Percentiles rank a stretch among this genome's conserved stretches.
phyloP scores from a whole-genome alignment of 2,329 filamentous ascomycete genomes.

The Epichloe uncinata region DNA sequence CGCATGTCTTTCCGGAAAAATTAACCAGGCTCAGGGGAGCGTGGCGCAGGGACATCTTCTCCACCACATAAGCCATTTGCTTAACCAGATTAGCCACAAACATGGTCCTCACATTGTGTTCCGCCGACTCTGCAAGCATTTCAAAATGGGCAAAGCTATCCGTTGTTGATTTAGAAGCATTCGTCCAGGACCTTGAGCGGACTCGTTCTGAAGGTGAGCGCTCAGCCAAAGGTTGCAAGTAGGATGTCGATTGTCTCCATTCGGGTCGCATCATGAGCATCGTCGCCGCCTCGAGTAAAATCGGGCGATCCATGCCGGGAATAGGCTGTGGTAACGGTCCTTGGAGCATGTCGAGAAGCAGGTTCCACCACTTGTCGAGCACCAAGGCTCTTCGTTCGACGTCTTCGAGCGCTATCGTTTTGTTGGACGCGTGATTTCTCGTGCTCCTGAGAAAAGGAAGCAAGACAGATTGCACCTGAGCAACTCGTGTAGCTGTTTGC shows the following conservation, averaged over 20 bases:
- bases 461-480: conserved; percentile 56
- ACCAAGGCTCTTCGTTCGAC: conserved; percentile 68
- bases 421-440: conserved; percentile 52
- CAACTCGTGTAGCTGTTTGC: conserved; percentile 58
- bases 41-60: conserved; percentile 73
- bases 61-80: conserved; percentile 77
- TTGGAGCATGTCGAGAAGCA: conserved; percentile 68
- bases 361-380: conserved; percentile 83
- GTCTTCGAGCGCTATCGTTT: conserved; percentile 58
- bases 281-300: conserved; percentile 64
- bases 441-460: conserved; percentile 67
- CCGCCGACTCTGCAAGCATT: conserved; percentile 51
- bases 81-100: conserved; percentile 70
- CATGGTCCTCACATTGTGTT: conserved; percentile 80
- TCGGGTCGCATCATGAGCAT: conserved; percentile 80
- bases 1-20: conserved; percentile 81
- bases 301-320: conserved; percentile 69
- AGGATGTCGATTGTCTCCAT: conserved; percentile 64
- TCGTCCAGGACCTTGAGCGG: conserved; percentile 32
- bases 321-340: conserved; percentile 55
- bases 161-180: conserved; percentile 41
- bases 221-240: conserved; percentile 48
- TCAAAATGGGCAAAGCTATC: conserved; percentile 51
- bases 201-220: conserved; percentile 35
- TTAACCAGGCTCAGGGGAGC: conserved; percentile 54